These are phyloP conservation scores for Thymus quinquecostatus DNA, from an alignment of 257 asterid genomes.

Conservation along the genomic window DNA sequence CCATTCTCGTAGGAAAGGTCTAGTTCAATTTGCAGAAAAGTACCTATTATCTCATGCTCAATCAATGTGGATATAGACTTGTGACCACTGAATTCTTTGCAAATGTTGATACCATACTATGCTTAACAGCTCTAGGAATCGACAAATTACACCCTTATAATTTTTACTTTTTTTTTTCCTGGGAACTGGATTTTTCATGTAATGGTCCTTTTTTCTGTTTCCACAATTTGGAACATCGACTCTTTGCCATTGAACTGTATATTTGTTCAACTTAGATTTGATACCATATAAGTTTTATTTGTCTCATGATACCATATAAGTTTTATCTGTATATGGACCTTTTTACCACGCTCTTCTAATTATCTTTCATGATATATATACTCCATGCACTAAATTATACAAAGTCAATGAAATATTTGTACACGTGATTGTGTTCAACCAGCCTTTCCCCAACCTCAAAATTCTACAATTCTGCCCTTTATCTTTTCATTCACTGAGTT, in stretches of 20 bases:
- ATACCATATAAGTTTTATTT: neutral
- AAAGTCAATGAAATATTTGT: neutral
- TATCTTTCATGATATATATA: neutral
- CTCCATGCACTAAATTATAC: neutral
- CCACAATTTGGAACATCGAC: slow-evolving; percentile 15
- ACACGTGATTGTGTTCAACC: slow-evolving; percentile 2
- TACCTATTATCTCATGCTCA: slow-evolving; percentile 4
- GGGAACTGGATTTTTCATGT: neutral
- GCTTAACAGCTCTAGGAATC: slow-evolving; percentile 1
- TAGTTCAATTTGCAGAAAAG: slow-evolving; percentile 31
- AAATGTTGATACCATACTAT: slow-evolving; percentile 16
- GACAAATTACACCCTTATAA: slow-evolving; percentile 11
- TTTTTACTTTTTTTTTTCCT: neutral
- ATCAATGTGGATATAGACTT: slow-evolving; percentile 21
- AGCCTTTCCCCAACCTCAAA: neutral
- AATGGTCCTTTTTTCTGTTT: slow-evolving; percentile 3
- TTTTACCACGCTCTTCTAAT: neutral
- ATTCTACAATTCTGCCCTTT: slow-evolving; percentile 12
- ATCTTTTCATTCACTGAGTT: neutral
- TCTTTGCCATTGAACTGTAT: slow-evolving; percentile 6
- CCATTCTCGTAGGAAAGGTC: slow-evolving; percentile 89
- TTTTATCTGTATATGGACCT: neutral
- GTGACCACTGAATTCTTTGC: slow-evolving; percentile 19
- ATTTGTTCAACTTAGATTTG: slow-evolving; percentile 16
- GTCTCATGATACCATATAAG: slow-evolving; percentile 3